phyloP scores from a whole-genome alignment of 2,329 filamentous ascomycete species.

The Parafenestella ontariensis region DNA sequence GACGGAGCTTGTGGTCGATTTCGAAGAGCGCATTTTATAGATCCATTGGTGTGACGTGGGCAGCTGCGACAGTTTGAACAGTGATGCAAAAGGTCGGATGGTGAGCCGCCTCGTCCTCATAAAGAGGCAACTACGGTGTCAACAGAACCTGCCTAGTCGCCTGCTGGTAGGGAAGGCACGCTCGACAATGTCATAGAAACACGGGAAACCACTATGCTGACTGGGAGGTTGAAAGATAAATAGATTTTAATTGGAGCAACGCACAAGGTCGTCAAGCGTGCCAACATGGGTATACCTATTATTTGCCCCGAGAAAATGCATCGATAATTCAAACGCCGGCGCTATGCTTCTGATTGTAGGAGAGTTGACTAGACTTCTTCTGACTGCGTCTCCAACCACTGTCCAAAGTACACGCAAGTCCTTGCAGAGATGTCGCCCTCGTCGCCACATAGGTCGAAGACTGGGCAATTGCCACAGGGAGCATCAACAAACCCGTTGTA shows the following conservation, averaged over 20 bases:
- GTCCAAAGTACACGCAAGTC: constrained; percentile 89
- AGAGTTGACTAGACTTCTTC: constrained; percentile 25
- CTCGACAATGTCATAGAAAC: no score
- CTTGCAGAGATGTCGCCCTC: constrained; percentile 88
- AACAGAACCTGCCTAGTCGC: no score
- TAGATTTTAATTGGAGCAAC: background rate
- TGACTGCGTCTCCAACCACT: constrained; percentile 68
- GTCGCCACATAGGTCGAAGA: constrained; percentile 90
- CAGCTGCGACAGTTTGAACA: background rate
- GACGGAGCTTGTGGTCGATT: background rate
- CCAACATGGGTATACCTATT: background rate
- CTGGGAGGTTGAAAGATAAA: background rate
- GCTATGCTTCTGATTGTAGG: constrained; percentile 27
- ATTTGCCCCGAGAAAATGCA: constrained; percentile 10
- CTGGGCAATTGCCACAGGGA: constrained; percentile 90
- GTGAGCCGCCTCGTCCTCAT: background rate
- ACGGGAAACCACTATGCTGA: no score
- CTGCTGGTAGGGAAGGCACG: no score
- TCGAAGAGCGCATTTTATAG: background rate
- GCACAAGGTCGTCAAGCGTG: background rate
- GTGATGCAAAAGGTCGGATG: background rate
- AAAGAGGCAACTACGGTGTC: background rate
- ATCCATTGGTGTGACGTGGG: background rate
- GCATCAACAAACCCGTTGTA: constrained; percentile 84
- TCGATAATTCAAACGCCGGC: constrained; percentile 27